phyloP scores from a whole-genome alignment of 2,329 filamentous ascomycete species.

The Exutisphaerella laricina region DNA sequence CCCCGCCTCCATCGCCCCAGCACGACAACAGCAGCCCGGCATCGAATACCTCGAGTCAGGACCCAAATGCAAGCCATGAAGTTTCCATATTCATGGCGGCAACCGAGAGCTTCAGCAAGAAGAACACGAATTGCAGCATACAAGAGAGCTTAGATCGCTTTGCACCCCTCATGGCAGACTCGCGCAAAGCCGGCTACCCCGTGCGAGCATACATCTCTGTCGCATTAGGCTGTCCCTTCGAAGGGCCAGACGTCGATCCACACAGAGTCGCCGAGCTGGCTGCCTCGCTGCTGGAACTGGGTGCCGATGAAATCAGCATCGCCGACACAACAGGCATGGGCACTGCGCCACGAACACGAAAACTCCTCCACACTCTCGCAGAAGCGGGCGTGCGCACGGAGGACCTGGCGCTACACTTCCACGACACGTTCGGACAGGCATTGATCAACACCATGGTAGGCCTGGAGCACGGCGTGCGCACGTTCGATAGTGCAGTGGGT shows the following conservation, averaged over 20 bases:
- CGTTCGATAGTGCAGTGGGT: slow-evolving; percentile 73
- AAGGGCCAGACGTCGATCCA: slow-evolving; percentile 57
- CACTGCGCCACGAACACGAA: slow-evolving; percentile 64
- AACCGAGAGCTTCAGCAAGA: slow-evolving; percentile 72
- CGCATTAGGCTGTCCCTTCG: slow-evolving; percentile 73
- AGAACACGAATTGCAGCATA: slow-evolving; percentile 78
- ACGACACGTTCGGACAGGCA: slow-evolving; percentile 82
- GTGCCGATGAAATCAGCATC: slow-evolving; percentile 83
- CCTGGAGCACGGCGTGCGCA: slow-evolving; percentile 69
- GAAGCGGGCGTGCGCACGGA: slow-evolving; percentile 63
- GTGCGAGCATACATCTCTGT: slow-evolving; percentile 78
- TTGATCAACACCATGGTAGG: slow-evolving; percentile 75
- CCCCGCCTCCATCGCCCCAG: slow-evolving; percentile 35
- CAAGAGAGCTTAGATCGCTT: slow-evolving; percentile 67
- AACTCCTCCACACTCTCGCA: slow-evolving; percentile 58
- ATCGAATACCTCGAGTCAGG: slow-evolving; percentile 38
- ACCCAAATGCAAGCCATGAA: slow-evolving; percentile 50
- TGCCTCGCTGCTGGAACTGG: slow-evolving; percentile 68
- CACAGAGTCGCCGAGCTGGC: slow-evolving; percentile 58
- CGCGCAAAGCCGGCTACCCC: slow-evolving; percentile 59
- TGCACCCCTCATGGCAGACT: slow-evolving; percentile 61
- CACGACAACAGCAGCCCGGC: slow-evolving; percentile 36
- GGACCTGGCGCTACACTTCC: slow-evolving; percentile 74
- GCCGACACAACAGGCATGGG: slow-evolving; percentile 91
- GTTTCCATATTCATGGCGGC: slow-evolving; percentile 77